Percentiles rank a stretch among this genome's conserved stretches.
These are phyloP conservation scores for Aphanoascus verrucosus DNA, from an alignment of 2,329 filamentous ascomycete genomes.

Conservation along the genomic window DNA sequence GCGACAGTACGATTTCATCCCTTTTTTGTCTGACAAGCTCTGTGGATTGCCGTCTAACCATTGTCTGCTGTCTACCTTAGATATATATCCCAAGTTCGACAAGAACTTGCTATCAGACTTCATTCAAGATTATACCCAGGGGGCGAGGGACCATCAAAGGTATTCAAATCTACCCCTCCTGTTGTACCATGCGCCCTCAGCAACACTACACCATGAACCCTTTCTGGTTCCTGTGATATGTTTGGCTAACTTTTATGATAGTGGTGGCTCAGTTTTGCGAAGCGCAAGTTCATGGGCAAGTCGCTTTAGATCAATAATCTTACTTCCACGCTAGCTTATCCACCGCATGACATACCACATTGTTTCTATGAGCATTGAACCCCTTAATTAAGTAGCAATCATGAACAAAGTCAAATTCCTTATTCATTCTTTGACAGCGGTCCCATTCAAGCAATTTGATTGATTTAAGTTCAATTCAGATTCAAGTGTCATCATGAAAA, in stretches of 20 bases:
- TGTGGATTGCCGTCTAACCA: neutral
- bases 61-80: slow-evolving; percentile 19
- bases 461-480: neutral
- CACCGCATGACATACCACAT: neutral
- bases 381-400: neutral
- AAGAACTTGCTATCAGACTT: slow-evolving; percentile 76
- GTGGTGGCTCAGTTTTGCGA: slow-evolving; percentile 98
- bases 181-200: neutral
- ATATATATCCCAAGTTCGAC: slow-evolving; percentile 72
- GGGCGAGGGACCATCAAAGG: slow-evolving; percentile 54
- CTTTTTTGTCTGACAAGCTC: neutral
- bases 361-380: neutral
- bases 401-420: neutral
- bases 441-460: neutral
- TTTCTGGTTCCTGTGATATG: too few species aligned
- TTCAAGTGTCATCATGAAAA: neutral
- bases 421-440: neutral
- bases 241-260: slow-evolving; percentile 40
- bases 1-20: slow-evolving; percentile 54
- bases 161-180: slow-evolving; percentile 18
- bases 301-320: slow-evolving; percentile 46
- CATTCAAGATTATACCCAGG: slow-evolving; percentile 80
- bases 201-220: neutral
- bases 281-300: slow-evolving; percentile 99
- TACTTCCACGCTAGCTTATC: neutral